These are phyloP conservation scores for Withania somnifera DNA, from an alignment of 305 asterid genomes.

Conservation along the genomic window DNA sequence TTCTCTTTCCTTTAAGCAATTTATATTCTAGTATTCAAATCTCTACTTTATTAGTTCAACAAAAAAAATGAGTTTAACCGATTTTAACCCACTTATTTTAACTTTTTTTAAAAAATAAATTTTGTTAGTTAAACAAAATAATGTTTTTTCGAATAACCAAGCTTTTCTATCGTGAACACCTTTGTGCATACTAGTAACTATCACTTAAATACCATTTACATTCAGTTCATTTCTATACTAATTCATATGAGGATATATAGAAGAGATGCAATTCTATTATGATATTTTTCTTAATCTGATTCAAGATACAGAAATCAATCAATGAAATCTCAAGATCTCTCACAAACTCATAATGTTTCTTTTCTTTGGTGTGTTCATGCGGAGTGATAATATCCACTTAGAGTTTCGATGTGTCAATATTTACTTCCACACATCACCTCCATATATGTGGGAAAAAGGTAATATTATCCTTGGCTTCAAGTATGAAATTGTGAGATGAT, in stretches of 20 bases:
- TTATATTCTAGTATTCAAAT: not conserved
- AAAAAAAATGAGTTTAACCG: not conserved
- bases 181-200: not conserved
- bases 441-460: not conserved
- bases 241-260: not conserved
- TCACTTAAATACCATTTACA: not conserved
- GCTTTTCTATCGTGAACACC: not conserved
- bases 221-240: not conserved
- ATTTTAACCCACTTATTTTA: not conserved
- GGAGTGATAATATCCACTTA: not conserved
- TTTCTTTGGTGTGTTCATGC: not conserved
- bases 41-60: not conserved
- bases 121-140: not conserved
- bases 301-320: not conserved
- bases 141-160: not conserved
- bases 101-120: not conserved
- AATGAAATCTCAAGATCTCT: not conserved
- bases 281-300: not conserved
- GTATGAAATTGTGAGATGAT: conserved; percentile 32
- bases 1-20: not conserved
- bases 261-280: not conserved
- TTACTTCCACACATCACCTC: not conserved
- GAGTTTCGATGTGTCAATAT: not conserved
- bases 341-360: not conserved
- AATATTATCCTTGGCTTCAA: not conserved